phyloP scores from a whole-genome alignment of 306 rosid species.

The Elaeagnus macrophylla region DNA sequence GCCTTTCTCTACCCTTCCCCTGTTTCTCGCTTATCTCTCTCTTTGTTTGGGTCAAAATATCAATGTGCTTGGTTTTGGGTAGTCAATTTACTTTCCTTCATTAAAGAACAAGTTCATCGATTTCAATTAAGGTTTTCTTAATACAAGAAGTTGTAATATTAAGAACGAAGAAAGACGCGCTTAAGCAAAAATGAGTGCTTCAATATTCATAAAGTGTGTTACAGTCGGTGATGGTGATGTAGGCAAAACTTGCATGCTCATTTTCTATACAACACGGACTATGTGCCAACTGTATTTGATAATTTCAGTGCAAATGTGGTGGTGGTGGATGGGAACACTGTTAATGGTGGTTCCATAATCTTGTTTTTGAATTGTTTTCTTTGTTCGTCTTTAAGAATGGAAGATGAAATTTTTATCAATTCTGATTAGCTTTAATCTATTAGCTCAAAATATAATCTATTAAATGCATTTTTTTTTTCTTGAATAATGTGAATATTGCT shows the following conservation, averaged over 20 bases:
- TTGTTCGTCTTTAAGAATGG: no score
- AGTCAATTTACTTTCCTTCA: not conserved
- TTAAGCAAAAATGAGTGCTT: slow-evolving; percentile 59
- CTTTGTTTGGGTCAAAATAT: slow-evolving; percentile 6
- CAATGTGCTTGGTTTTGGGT: slow-evolving; percentile 21
- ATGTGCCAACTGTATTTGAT: slow-evolving; percentile 94
- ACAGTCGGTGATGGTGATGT: slow-evolving; percentile 96
- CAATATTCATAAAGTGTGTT: slow-evolving; percentile 91
- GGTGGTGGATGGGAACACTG: slow-evolving; percentile 96
- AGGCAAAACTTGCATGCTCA: slow-evolving; percentile 97
- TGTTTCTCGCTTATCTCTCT: slow-evolving; percentile 9
- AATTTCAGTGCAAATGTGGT: slow-evolving; percentile 97
- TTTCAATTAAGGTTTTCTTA: slow-evolving; percentile 31
- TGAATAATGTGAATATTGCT: no score
- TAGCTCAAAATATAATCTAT: no score
- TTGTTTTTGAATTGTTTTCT: no score
- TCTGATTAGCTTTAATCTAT: no score
- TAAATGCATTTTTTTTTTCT: no score
- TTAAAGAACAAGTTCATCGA: slow-evolving; percentile 1
- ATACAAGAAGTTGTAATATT: slow-evolving; percentile 1
- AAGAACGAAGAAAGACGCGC: slow-evolving; percentile 6
- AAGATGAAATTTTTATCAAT: no score
- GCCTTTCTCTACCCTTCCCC: not conserved
- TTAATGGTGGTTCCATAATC: no score
- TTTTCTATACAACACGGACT: slow-evolving; percentile 97